Conservation (phyloP, 495 filamentous ascomycete genomes). For the Neurospora sp. region DNA sequence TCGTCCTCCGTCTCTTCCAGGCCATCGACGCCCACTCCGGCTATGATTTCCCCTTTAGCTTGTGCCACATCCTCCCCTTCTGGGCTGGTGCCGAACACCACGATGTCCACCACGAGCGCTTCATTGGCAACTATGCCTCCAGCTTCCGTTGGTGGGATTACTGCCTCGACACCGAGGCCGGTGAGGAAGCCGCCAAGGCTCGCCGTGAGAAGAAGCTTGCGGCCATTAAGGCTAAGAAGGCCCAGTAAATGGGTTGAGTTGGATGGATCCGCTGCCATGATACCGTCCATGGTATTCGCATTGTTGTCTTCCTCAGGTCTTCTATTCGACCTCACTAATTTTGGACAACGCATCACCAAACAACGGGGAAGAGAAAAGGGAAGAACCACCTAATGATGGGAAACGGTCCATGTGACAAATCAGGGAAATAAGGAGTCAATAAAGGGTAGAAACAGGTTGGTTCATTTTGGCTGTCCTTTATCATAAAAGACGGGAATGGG, state of each 20-base stretch:
- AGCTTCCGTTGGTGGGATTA: constrained; percentile 99
- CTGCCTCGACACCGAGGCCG: constrained; percentile 83
- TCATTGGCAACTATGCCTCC: constrained; percentile 95
- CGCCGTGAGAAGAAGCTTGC: constrained; percentile 72
- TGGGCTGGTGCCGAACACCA: constrained; percentile 98
- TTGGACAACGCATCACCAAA: neutral
- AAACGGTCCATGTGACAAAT: neutral
- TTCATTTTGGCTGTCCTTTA: neutral
- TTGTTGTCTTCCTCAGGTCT: neutral
- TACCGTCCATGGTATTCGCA: neutral
- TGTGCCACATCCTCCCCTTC: constrained; percentile 93
- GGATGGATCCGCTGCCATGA: neutral
- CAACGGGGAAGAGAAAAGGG: neutral
- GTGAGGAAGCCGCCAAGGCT: constrained; percentile 73
- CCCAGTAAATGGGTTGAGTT: constrained; percentile 32
- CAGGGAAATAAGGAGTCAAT: neutral
- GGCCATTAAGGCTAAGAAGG: constrained; percentile 51
- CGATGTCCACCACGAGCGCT: constrained; percentile 91
- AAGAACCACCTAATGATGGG: neutral
- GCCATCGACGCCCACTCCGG: constrained; percentile 96
- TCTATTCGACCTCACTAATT: neutral
- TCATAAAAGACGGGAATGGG: neutral
- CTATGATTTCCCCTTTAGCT: constrained; percentile 95
- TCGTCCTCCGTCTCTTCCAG: constrained; percentile 85
- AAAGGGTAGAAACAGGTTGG: neutral